Base-by-base conservation (phyloP, 768 basidiomycete species). In the Xerocomellus dryophilus region DNA sequence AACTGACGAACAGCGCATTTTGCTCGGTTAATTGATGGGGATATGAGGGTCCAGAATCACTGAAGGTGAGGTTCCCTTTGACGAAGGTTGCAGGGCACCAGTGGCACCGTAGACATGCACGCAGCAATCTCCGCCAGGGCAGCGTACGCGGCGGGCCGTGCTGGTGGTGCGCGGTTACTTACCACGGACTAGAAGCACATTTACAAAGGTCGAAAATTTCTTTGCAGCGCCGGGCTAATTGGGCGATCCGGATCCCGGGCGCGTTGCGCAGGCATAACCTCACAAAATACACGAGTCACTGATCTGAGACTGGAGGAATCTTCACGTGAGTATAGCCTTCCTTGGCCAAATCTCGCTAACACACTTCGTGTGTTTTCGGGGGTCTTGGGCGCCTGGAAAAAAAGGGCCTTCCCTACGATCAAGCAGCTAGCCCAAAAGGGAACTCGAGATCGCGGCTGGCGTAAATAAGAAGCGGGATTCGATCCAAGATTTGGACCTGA, bases 351-450 rank as follows among this genome's bases (percentile, higher is more conserved):
- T 31, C 51, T 63, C 58, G 57, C 60, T 59, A 60, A 68, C 62
- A 68, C 43, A 66, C 58, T 59, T 53, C 36, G 53, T 68, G 63
- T 62, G 51, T 50, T 66, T 60, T 58, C 59, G 55, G 65, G 67
- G 63, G 57, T 58, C 63, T 56, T 59, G 56, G 57, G 68, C 60
- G 60, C 57, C 58, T 56, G 50, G 57, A 56, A 59, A 62, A n/a
- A 65, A 63, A 59, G 43, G 60, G 51, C 47, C 51, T 32, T 59
- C 50, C 47, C 42, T 41, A 47, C 47, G 53, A 38, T 38, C 36
- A 18, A 58, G 44, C 48, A 61, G 71, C 75, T 75, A 79, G 74
- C 76, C 78, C 75, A 76, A 74, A 80, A 67, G 66, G 74, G 77
- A 71, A 76, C 69, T 65, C 73, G 71, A 73, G 74, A 78, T 75